These are phyloP conservation scores for Zoysia pacifica DNA, from an alignment of 176 grass and related monocot species.

Conservation along the genomic window DNA sequence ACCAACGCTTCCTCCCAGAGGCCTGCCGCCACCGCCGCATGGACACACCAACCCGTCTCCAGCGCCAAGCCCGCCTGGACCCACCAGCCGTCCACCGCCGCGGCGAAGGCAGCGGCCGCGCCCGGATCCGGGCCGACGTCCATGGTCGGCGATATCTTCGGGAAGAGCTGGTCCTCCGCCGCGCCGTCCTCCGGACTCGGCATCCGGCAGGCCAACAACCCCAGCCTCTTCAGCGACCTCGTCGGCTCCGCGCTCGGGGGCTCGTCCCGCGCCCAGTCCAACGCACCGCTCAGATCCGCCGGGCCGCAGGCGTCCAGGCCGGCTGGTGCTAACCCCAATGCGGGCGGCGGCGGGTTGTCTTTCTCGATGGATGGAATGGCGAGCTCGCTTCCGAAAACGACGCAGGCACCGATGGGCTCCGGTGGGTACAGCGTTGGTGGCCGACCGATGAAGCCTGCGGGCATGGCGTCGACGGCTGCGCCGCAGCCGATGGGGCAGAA, in stretches of 20 bases:
- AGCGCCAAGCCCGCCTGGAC: conserved; percentile 66
- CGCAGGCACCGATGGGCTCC: conserved; percentile 40
- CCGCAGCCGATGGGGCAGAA: conserved; percentile 52
- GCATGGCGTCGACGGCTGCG: conserved; percentile 41
- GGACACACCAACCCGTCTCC: conserved; percentile 48
- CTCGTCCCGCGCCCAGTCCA: conserved; percentile 43
- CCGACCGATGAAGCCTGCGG: conserved; percentile 61
- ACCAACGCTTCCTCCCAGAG: conserved; percentile 41
- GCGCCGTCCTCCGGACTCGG: conserved; percentile 61
- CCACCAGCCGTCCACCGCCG: conserved; percentile 61
- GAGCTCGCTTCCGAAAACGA: conserved; percentile 68
- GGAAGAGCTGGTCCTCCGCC: conserved; percentile 77
- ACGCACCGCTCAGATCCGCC: conserved; percentile 73
- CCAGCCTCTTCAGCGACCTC: conserved; percentile 90
- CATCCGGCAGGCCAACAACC: conserved; percentile 67
- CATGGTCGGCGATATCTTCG: conserved; percentile 98
- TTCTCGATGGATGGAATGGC: conserved; percentile 85
- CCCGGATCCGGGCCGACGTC: conserved; percentile 61
- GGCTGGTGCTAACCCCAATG: conserved; percentile 32
- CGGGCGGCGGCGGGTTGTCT: conserved; percentile 23
- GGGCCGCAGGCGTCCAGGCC: conserved; percentile 43
- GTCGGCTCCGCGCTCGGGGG: conserved; percentile 72
- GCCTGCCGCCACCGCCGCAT: conserved; percentile 43
- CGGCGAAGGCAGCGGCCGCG: conserved; percentile 29
- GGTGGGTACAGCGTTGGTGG: conserved; percentile 48